These are phyloP conservation scores for Ustilago curta DNA, from an alignment of 1,284 basidiomycete species.

Conservation along the genomic window DNA sequence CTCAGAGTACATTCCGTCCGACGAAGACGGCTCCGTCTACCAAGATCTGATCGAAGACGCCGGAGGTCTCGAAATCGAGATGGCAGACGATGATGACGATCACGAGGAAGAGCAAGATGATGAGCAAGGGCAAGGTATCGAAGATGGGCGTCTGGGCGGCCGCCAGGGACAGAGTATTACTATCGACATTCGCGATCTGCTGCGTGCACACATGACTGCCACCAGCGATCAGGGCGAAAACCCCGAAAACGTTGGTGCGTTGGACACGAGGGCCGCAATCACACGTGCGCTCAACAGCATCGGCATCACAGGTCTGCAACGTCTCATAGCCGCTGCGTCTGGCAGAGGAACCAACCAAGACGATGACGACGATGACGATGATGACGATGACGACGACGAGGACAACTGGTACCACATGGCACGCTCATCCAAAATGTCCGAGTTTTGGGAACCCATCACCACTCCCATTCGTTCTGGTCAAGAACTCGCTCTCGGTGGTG, in stretches of 20 bases:
- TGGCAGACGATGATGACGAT: slow-evolving; percentile 40
- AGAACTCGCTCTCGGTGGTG: slow-evolving; percentile 80
- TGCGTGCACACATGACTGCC: slow-evolving; percentile 38
- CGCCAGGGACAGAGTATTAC: slow-evolving; percentile 36
- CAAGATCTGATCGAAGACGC: slow-evolving; percentile 35
- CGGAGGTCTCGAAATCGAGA: slow-evolving; percentile 42
- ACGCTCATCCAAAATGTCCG: slow-evolving; percentile 42
- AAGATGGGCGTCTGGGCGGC: slow-evolving; percentile 15
- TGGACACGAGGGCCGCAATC: slow-evolving; percentile 34
- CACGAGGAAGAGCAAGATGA: slow-evolving; percentile 29
- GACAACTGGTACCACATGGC: slow-evolving; percentile 47
- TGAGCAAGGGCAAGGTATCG: slow-evolving; percentile 22
- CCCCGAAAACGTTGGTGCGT: slow-evolving; percentile 15
- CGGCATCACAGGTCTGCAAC: slow-evolving; percentile 49
- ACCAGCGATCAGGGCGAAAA: slow-evolving; percentile 15
- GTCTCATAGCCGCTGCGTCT: slow-evolving; percentile 48
- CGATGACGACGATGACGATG: slow-evolving; percentile 42
- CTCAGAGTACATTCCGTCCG: slow-evolving; percentile 35
- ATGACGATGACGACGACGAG: slow-evolving; percentile 46
- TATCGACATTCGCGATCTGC: slow-evolving; percentile 50
- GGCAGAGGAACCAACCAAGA: slow-evolving; percentile 38
- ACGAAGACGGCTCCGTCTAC: slow-evolving; percentile 31
- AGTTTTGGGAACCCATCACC: slow-evolving; percentile 68
- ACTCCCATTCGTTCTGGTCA: slow-evolving; percentile 80
- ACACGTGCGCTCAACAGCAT: slow-evolving; percentile 47